phyloP scores from a whole-genome alignment of 78 protist genomes.

The Dictyostelium firmibasis region DNA sequence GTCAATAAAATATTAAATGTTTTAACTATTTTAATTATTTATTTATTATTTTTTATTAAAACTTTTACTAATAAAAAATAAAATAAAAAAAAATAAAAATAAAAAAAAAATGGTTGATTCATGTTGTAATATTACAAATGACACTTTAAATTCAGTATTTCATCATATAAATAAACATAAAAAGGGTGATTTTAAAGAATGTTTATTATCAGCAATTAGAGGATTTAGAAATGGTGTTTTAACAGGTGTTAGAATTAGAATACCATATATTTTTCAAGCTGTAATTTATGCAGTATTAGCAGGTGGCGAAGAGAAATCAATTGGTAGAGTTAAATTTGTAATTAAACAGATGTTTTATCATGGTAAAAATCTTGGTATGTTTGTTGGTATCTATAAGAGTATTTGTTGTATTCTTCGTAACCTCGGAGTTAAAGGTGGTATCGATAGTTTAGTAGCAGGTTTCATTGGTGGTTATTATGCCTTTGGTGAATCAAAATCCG shows the following conservation, averaged over 20 bases:
- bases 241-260: conserved; percentile 80
- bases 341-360: conserved; percentile 83
- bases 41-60: no score
- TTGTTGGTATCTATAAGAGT: conserved; percentile 69
- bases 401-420: conserved; percentile 76
- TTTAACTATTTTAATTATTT: no score
- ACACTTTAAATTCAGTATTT: neutral
- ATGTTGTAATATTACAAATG: neutral
- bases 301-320: conserved; percentile 34
- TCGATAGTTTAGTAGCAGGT: conserved; percentile 80
- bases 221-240: conserved; percentile 84
- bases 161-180: conserved; percentile 56
- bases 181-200: conserved; percentile 23
- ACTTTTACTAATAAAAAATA: no score
- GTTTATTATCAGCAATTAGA: conserved; percentile 49
- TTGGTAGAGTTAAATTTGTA: conserved; percentile 53
- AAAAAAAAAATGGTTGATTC: neutral
- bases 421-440: conserved; percentile 69
- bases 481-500: conserved; percentile 66
- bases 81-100: neutral
- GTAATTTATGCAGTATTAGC: conserved; percentile 74
- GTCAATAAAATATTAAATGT: no score
- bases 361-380: conserved; percentile 82
- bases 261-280: conserved; percentile 84
- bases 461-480: conserved; percentile 84